These are phyloP conservation scores for Heracleum sosnowskyi DNA, from an alignment of 129 eudicot genomes.

Conservation along the genomic window DNA sequence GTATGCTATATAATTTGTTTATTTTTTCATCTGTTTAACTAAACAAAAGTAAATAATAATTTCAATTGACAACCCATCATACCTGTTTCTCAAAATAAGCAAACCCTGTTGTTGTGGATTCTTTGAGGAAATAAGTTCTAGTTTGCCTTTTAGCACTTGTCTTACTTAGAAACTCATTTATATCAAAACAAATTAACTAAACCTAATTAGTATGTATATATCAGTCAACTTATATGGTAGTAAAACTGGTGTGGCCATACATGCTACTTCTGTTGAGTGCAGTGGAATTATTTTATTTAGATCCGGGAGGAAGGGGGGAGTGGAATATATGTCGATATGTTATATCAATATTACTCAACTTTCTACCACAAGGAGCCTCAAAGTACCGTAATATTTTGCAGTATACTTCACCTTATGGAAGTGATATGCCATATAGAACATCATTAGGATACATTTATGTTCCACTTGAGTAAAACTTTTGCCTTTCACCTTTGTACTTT, in stretches of 20 bases:
- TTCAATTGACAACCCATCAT: not conserved
- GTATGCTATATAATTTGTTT: not conserved
- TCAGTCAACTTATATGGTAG: not conserved
- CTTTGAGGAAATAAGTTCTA: not conserved
- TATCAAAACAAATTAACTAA: not conserved
- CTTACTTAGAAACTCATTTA: not conserved
- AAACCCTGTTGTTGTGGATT: not conserved
- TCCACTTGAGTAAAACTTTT: not conserved
- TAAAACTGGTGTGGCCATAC: not conserved
- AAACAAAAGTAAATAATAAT: not conserved
- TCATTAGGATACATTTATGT: not conserved
- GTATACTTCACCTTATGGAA: not conserved
- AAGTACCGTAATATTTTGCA: not conserved
- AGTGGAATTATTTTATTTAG: not conserved
- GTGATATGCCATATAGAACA: not conserved
- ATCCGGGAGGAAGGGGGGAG: not conserved
- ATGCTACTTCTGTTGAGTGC: not conserved
- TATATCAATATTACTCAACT: not conserved
- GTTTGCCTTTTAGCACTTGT: not conserved
- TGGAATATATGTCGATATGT: not conserved
- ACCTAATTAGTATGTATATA: not conserved
- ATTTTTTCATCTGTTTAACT: not conserved
- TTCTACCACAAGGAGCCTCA: not conserved
- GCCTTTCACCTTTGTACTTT: not conserved
- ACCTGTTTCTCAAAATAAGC: not conserved